These are phyloP conservation scores for Clonostachys chloroleuca DNA, from an alignment of 2,329 filamentous ascomycete species.

Conservation along the genomic window DNA sequence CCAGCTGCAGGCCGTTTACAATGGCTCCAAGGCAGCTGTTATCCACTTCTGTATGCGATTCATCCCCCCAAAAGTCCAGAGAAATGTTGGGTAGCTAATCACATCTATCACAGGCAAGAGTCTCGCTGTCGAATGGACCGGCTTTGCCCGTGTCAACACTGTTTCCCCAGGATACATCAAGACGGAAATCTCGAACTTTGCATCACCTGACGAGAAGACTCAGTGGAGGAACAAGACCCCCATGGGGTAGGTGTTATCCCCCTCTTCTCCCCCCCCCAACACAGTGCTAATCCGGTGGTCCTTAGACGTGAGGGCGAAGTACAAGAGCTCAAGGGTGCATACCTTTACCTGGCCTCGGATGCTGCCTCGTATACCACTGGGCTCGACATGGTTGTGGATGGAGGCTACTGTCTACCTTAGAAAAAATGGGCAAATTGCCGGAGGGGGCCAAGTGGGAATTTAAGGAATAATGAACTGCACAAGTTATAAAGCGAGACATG, in stretches of 20 bases:
- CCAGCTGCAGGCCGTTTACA: slow-evolving; percentile 70
- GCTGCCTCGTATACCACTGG: slow-evolving; percentile 81
- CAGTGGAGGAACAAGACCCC: slow-evolving; percentile 77
- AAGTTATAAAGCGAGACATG: too few species aligned
- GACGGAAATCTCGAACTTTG: slow-evolving; percentile 67
- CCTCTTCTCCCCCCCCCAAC: not conserved
- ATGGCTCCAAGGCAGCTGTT: slow-evolving; percentile 65
- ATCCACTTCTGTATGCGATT: slow-evolving; percentile 47
- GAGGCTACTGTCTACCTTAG: slow-evolving; percentile 60
- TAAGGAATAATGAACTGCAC: too few species aligned
- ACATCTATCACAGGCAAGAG: slow-evolving; percentile 47
- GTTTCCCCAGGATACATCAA: slow-evolving; percentile 73
- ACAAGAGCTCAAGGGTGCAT: slow-evolving; percentile 78
- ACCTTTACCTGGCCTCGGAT: slow-evolving; percentile 76
- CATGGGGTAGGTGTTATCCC: slow-evolving; percentile 51
- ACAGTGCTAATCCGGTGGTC: not conserved
- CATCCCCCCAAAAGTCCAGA: not conserved
- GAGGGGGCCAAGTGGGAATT: too few species aligned
- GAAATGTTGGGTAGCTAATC: too few species aligned
- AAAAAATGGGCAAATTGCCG: too few species aligned
- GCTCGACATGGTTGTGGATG: slow-evolving; percentile 69
- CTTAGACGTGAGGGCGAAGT: slow-evolving; percentile 62
- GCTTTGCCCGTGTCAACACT: slow-evolving; percentile 68
- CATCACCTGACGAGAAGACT: slow-evolving; percentile 60
- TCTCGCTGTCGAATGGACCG: slow-evolving; percentile 72